Conservation (phyloP, 106 monocot genomes). For the Allium cepa region DNA sequence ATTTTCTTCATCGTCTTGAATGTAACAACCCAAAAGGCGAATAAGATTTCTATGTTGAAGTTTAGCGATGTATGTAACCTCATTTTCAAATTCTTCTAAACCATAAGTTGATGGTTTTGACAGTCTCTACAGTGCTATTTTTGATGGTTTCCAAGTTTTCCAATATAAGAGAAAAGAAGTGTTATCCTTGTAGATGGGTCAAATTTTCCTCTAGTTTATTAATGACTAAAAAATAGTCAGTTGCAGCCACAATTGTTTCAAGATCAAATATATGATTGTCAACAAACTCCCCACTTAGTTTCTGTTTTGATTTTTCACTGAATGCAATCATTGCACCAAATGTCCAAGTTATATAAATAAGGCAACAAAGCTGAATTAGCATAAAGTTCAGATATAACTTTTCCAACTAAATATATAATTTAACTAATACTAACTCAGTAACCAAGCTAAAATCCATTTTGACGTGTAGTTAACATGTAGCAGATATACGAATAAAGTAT, state of each 20-base stretch:
- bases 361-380: too few relatives aligned
- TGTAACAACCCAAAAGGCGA: neutral
- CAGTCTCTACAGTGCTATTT: neutral
- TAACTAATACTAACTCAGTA: too few relatives aligned
- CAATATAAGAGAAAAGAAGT: neutral
- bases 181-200: neutral
- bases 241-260: neutral
- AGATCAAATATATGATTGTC: neutral
- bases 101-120: neutral
- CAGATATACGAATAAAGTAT: too few relatives aligned
- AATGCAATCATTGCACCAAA: too few relatives aligned
- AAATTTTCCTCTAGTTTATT: neutral
- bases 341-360: too few relatives aligned
- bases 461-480: too few relatives aligned
- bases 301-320: too few relatives aligned
- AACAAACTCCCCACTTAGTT: too few relatives aligned
- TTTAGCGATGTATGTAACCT: neutral
- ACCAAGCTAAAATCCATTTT: too few relatives aligned
- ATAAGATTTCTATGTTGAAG: neutral
- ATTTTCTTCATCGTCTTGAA: too few relatives aligned
- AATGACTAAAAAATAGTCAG: neutral
- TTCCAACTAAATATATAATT: too few relatives aligned
- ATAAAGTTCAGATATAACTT: too few relatives aligned
- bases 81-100: neutral
- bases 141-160: neutral